Percentiles rank a stretch among this genome's conserved stretches.
Evolutionary conservation across 2,329 filamentous ascomycete species (phyloP).

Genomic region (Aureobasidium sp.): DNA sequence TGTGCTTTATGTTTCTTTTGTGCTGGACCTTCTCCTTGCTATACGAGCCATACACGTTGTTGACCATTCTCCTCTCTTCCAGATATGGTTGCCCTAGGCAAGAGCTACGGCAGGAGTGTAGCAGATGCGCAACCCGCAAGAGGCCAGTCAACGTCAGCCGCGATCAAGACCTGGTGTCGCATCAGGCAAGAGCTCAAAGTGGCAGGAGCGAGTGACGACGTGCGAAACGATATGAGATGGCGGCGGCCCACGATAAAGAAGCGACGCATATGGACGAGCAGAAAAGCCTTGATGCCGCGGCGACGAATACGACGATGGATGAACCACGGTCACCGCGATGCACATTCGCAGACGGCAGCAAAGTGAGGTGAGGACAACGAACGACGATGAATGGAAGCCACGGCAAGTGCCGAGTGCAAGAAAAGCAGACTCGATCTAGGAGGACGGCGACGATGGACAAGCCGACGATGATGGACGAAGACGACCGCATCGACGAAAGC

Average conservation of each 20-base stretch:
- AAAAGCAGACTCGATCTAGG: no score
- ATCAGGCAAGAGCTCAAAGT: not conserved
- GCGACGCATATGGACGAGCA: not conserved
- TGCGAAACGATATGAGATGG: no score
- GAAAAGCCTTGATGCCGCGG: not conserved
- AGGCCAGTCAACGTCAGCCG: not conserved
- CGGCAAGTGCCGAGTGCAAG: no score
- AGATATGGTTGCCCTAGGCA: not conserved
- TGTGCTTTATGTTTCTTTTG: not conserved
- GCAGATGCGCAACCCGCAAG: not conserved
- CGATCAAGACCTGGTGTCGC: not conserved
- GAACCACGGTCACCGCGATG: no score
- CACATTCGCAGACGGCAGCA: no score
- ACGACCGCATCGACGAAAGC: not conserved
- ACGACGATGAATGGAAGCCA: not conserved
- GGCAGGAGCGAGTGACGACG: no score
- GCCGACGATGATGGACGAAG: no score
- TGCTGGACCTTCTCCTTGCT: not conserved
- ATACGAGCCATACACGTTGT: not conserved
- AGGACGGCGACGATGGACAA: no score
- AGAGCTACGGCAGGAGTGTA: not conserved
- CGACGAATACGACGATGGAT: not conserved
- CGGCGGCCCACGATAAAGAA: not conserved
- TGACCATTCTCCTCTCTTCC: not conserved
- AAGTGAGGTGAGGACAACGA: not conserved